Evolutionary conservation across 345 rosid genomes (phyloP).

Genomic region (Gossypium australe): DNA sequence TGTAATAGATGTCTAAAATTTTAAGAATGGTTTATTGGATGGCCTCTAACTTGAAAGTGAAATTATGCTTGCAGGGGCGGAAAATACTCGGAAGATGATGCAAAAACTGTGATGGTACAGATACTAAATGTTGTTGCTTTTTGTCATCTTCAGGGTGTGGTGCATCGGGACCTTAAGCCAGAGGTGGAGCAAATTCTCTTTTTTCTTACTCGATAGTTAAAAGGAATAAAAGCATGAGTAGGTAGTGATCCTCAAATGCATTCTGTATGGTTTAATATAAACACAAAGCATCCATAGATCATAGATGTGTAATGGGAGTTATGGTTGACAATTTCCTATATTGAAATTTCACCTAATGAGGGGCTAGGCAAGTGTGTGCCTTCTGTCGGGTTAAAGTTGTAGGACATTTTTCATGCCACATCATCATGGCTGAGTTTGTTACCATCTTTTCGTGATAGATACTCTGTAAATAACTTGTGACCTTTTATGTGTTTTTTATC

Average conservation of each 20-base stretch:
- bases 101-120: constrained; percentile 75
- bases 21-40: background rate
- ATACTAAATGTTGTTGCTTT: constrained; percentile 80
- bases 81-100: constrained; percentile 84
- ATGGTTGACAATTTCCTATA: background rate
- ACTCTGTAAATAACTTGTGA: background rate
- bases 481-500: background rate
- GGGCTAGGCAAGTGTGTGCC: background rate
- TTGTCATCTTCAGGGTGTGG: constrained; percentile 96
- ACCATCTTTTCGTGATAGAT: background rate
- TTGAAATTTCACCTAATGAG: background rate
- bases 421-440: background rate
- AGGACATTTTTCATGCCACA: background rate
- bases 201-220: constrained; percentile 7
- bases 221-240: background rate
- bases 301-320: background rate
- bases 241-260: background rate
- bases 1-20: background rate
- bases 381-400: background rate
- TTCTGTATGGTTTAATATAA: background rate
- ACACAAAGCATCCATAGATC: background rate
- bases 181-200: constrained; percentile 50
- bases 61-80: constrained; percentile 56
- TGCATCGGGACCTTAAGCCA: constrained; percentile 95
- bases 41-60: constrained; percentile 22